Evolutionary conservation across 306 rosid genomes (phyloP).

Genomic region (cucumber (Cucumis sativus)): DNA sequence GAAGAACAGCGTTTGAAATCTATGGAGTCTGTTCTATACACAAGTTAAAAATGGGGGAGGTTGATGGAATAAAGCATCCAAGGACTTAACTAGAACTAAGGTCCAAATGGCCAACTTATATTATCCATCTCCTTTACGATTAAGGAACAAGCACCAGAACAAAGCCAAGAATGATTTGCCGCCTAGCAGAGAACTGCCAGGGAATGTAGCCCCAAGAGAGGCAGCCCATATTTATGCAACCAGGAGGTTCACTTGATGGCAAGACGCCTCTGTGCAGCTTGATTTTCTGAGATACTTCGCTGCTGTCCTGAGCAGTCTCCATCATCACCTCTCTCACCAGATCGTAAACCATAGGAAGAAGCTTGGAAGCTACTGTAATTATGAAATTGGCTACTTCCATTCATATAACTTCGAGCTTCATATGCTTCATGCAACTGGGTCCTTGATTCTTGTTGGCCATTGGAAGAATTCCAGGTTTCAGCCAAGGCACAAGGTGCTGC

Average conservation of each 20-base stretch:
- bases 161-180: conserved; percentile 99
- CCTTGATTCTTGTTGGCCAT: conserved; percentile 37
- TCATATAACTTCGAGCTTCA: conserved; percentile 32
- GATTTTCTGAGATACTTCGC: conserved; percentile 42
- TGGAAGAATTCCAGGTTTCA: conserved; percentile 67
- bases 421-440: background rate
- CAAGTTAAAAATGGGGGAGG: conserved; percentile 28
- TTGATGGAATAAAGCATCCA: conserved; percentile 26
- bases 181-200: conserved; percentile 54
- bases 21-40: conserved; percentile 60
- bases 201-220: conserved; percentile 23
- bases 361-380: conserved; percentile 39
- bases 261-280: conserved; percentile 60
- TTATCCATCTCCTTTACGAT: conserved; percentile 4
- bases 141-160: conserved; percentile 9
- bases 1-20: conserved; percentile 21
- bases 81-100: conserved; percentile 19
- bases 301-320: conserved; percentile 64
- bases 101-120: conserved; percentile 16
- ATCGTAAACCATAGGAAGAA: conserved; percentile 30
- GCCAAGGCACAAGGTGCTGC: conserved; percentile 51
- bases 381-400: conserved; percentile 36
- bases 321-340: conserved; percentile 60
- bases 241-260: conserved; percentile 52
- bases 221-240: conserved; percentile 9